These are phyloP conservation scores for Tillandsia fasciculata DNA, from an alignment of 176 grass and related monocot genomes.

Conservation along the genomic window DNA sequence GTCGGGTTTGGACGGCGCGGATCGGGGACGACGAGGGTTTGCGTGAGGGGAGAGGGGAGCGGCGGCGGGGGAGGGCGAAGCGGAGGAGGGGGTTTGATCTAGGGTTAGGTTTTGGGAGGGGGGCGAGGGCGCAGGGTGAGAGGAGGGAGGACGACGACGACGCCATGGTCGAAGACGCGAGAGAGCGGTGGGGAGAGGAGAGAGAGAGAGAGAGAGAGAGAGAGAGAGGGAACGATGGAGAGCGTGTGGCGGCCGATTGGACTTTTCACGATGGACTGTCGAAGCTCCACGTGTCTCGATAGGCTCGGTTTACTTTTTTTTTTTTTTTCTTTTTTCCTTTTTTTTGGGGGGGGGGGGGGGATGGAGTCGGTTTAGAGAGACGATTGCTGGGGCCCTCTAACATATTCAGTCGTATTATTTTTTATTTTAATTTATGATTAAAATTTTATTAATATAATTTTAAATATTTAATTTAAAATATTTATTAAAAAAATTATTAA, in stretches of 20 bases:
- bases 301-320: neutral
- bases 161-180: constrained; percentile 18
- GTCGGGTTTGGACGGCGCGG: constrained; percentile 62
- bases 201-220: neutral
- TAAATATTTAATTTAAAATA: too few relatives aligned
- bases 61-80: constrained; percentile 10
- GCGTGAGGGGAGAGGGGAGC: constrained; percentile 14
- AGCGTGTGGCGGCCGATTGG: constrained; percentile 21
- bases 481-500: too few relatives aligned
- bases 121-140: constrained; percentile 20
- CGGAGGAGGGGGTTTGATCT: constrained; percentile 6
- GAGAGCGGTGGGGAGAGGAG: constrained; percentile 5
- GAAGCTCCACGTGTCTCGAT: constrained; percentile 14
- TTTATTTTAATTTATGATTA: too few relatives aligned
- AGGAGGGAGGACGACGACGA: constrained; percentile 36
- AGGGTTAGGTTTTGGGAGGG: constrained; percentile 19
- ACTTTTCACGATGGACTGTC: neutral
- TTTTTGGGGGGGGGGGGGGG: too few relatives aligned
- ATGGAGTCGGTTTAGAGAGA: too few relatives aligned
- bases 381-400: too few relatives aligned
- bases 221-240: constrained; percentile 3
- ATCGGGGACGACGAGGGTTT: constrained; percentile 7
- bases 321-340: too few relatives aligned
- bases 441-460: too few relatives aligned
- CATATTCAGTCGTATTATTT: too few relatives aligned